Evolutionary conservation across 495 filamentous ascomycete species (phyloP).

Genomic region (Venustampulla echinocandica): DNA sequence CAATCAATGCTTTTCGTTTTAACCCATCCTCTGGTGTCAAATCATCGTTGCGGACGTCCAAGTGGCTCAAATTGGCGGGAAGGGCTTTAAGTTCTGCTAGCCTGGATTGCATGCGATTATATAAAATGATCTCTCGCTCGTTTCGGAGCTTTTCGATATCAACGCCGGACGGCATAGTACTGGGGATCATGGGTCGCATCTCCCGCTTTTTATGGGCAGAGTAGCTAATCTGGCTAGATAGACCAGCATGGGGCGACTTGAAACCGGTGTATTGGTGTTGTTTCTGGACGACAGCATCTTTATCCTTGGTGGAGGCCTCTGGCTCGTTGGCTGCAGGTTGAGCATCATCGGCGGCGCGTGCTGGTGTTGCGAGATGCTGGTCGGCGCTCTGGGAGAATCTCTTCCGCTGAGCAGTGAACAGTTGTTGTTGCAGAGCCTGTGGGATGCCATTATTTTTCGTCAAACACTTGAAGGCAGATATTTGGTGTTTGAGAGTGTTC

Average conservation of each 20-base stretch:
- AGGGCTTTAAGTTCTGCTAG: slow-evolving; percentile 74
- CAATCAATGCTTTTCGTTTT: slow-evolving; percentile 84
- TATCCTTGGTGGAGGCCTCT: slow-evolving; percentile 14
- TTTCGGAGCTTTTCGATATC: slow-evolving; percentile 73
- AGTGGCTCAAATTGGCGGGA: slow-evolving; percentile 71
- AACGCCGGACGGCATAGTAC: slow-evolving; percentile 80
- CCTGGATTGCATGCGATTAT: slow-evolving; percentile 78
- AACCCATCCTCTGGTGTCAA: slow-evolving; percentile 69
- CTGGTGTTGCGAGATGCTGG: slow-evolving; percentile 47
- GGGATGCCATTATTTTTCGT: slow-evolving; percentile 75
- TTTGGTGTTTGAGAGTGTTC: slow-evolving; percentile 62
- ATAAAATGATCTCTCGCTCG: slow-evolving; percentile 77
- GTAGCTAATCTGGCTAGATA: slow-evolving; percentile 61
- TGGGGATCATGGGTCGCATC: slow-evolving; percentile 69
- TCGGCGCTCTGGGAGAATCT: slow-evolving; percentile 49
- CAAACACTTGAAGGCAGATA: slow-evolving; percentile 71
- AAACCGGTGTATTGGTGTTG: slow-evolving; percentile 46
- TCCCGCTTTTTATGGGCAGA: slow-evolving; percentile 63
- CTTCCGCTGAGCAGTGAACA: slow-evolving; percentile 62
- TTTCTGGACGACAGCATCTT: slow-evolving; percentile 16
- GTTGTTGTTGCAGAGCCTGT: slow-evolving; percentile 58
- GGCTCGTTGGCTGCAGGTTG: slow-evolving; percentile 23
- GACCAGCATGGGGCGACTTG: slow-evolving; percentile 54
- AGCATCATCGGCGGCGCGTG: slow-evolving; percentile 42
- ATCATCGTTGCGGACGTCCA: slow-evolving; percentile 63